Conservation (phyloP, 768 basidiomycete species). For the Lentinula detonsa region DNA sequence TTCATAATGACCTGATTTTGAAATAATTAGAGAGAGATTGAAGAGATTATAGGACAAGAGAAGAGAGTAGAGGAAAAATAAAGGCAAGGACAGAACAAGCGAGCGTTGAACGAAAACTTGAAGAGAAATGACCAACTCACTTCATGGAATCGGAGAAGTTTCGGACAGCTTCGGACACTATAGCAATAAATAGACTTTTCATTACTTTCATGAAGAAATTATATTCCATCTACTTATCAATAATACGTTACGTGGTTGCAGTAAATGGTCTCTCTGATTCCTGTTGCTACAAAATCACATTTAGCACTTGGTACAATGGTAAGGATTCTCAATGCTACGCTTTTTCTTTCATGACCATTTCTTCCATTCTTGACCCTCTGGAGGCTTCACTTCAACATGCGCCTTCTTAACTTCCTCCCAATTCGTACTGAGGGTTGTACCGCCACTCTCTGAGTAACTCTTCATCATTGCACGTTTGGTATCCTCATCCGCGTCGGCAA, state of each 20-base stretch:
- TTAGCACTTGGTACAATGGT: too few relatives aligned
- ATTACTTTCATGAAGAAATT: too few relatives aligned
- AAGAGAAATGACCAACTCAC: not conserved
- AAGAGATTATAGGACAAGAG: too few relatives aligned
- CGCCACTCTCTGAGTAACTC: conserved; percentile 91
- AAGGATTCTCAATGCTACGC: too few relatives aligned
- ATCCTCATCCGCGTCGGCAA: conserved; percentile 85
- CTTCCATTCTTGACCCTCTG: conserved; percentile 79
- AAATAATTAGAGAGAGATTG: too few relatives aligned
- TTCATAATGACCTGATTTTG: too few relatives aligned
- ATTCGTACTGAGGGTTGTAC: conserved; percentile 92
- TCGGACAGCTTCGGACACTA: not conserved
- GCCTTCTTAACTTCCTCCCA: conserved; percentile 83
- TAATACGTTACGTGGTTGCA: too few relatives aligned
- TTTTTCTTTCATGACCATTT: conserved; percentile 44
- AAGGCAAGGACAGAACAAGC: not conserved
- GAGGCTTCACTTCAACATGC: conserved; percentile 74
- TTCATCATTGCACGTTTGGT: conserved; percentile 96
- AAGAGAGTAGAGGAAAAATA: not conserved
- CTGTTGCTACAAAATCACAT: too few relatives aligned
- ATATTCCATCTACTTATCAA: too few relatives aligned
- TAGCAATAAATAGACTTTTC: not conserved
- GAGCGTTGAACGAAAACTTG: not conserved
- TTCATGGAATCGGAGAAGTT: not conserved
- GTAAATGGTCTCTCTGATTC: too few relatives aligned